phyloP scores from a whole-genome alignment of 2,329 filamentous ascomycete species.

The Cordyceps fumosorosea region DNA sequence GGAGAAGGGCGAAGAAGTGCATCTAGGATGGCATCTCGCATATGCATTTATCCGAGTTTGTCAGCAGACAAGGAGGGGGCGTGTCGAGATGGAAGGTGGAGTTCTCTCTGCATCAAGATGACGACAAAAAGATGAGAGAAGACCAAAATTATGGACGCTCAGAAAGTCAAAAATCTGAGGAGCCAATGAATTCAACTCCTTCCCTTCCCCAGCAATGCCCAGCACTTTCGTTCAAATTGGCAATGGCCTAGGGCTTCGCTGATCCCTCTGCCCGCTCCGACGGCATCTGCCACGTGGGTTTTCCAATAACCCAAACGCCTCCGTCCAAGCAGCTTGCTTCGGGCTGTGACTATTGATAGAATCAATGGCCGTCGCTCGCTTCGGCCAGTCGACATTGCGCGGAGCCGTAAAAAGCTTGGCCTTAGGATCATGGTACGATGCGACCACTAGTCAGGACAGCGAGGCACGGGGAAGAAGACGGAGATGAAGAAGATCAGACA shows the following conservation, averaged over 20 bases:
- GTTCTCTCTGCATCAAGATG: not conserved
- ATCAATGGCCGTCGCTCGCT: not conserved
- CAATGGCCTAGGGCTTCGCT: not conserved
- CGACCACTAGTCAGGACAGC: too few relatives aligned
- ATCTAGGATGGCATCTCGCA: not conserved
- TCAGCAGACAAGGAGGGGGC: not conserved
- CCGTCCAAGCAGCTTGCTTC: not conserved
- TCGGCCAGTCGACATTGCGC: not conserved
- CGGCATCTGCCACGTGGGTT: constrained; percentile 10
- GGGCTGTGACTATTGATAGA: not conserved
- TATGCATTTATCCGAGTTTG: constrained; percentile 8
- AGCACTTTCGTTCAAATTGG: not conserved
- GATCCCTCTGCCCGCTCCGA: not conserved
- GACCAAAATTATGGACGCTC: constrained; percentile 1
- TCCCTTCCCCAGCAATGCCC: not conserved
- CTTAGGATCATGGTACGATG: too few relatives aligned
- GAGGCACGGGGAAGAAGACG: too few relatives aligned
- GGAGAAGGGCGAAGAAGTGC: not conserved
- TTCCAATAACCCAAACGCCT: not conserved
- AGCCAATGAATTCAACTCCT: not conserved
- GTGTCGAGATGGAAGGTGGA: not conserved
- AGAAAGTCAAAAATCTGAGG: not conserved
- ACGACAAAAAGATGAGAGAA: not conserved
- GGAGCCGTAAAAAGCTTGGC: not conserved
- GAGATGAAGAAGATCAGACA: too few relatives aligned